These are phyloP conservation scores for Ramalina intermedia DNA, from an alignment of 495 filamentous ascomycete species.

Conservation along the genomic window DNA sequence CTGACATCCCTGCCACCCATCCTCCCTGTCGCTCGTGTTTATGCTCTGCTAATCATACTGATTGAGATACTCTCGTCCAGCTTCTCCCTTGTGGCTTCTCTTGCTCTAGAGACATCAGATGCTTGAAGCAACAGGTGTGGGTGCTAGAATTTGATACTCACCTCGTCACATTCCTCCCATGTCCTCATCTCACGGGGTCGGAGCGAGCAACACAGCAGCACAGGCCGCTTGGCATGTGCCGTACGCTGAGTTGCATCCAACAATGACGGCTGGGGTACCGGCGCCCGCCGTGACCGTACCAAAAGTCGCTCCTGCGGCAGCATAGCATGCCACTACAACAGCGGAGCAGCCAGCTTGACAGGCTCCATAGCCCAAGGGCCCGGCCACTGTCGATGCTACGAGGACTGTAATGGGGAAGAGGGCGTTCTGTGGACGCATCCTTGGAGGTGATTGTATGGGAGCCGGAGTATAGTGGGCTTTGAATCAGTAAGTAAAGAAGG, in stretches of 20 bases:
- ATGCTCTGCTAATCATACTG: no score
- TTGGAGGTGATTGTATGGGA: background rate
- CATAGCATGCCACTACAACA: constrained; percentile 38
- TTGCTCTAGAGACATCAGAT: no score
- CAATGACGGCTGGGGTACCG: constrained; percentile 23
- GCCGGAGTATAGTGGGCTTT: no score
- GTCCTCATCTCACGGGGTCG: constrained; percentile 13
- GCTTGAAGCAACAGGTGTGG: no score
- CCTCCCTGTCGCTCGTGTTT: no score
- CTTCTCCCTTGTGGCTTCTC: no score
- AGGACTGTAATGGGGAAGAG: constrained; percentile 2
- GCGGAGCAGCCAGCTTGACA: constrained; percentile 37
- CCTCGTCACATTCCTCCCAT: background rate
- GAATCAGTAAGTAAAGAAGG: no score
- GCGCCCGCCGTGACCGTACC: constrained; percentile 25
- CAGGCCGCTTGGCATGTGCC: constrained; percentile 36
- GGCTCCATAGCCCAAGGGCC: constrained; percentile 28
- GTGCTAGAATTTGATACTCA: background rate
- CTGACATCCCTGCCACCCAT: no score
- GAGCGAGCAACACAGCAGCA: constrained; percentile 21
- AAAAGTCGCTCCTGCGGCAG: constrained; percentile 33
- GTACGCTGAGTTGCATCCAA: constrained; percentile 35
- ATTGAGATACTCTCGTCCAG: no score
- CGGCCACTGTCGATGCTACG: constrained; percentile 14
- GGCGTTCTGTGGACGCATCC: background rate